Percentiles rank a stretch among this genome's conserved stretches.
These are phyloP conservation scores for Leishmania aethiopica DNA, from an alignment of 208 protist genomes.

Conservation along the genomic window DNA sequence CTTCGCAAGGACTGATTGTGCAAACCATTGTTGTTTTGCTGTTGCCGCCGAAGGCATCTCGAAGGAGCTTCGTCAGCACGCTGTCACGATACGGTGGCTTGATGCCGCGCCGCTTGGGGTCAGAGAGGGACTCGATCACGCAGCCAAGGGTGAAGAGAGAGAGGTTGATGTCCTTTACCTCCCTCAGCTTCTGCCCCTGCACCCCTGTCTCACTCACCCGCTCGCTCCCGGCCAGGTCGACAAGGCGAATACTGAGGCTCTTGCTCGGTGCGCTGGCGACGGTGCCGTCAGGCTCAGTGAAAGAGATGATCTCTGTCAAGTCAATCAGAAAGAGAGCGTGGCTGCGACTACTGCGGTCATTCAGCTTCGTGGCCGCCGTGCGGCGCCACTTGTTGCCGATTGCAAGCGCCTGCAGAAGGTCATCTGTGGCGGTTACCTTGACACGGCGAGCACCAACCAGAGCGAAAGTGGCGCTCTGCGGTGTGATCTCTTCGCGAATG, in stretches of 20 bases:
- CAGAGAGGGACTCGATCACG: conserved; percentile 85
- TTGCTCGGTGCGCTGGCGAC: conserved; percentile 70
- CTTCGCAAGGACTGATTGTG: conserved; percentile 75
- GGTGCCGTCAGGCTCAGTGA: conserved; percentile 58
- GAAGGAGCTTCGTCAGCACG: conserved; percentile 85
- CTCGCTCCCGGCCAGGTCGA: conserved; percentile 90
- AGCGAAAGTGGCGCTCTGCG: conserved; percentile 59
- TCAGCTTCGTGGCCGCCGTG: conserved; percentile 69
- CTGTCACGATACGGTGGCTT: conserved; percentile 88
- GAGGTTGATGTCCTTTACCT: conserved; percentile 86
- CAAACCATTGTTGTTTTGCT: conserved; percentile 91
- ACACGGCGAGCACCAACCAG: conserved; percentile 65
- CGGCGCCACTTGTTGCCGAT: conserved; percentile 75
- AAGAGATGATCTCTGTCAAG: conserved; percentile 71
- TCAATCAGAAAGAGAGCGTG: conserved; percentile 89
- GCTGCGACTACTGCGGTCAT: conserved; percentile 87
- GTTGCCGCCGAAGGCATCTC: conserved; percentile 89
- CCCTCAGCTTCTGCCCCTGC: conserved; percentile 78
- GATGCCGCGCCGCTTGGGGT: conserved; percentile 61
- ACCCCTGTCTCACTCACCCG: conserved; percentile 79
- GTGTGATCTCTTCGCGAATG: conserved; percentile 70
- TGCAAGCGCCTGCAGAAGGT: conserved; percentile 68
- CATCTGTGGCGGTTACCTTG: conserved; percentile 39
- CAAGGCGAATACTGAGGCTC: conserved; percentile 70
- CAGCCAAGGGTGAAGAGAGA: conserved; percentile 87